Evolutionary conservation across 1,284 basidiomycete genomes (phyloP), one percentile per base, ranked within the genome.

Genomic region (Ustilago curta): DNA sequence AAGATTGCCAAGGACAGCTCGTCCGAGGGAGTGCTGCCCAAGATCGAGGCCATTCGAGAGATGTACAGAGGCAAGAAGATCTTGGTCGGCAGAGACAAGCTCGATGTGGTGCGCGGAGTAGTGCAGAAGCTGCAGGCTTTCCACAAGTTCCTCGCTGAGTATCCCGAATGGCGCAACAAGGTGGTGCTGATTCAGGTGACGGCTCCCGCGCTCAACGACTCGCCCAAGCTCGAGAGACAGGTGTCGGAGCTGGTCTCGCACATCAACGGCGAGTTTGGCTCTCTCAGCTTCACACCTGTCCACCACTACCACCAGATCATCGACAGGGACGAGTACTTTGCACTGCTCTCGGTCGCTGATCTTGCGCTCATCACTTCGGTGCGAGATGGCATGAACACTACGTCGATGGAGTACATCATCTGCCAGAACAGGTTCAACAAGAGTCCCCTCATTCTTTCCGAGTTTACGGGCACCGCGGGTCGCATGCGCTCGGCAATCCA

Each of bases 311-410:
- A 99, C 86, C 96, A 99, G 87, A 91, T 94, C 5, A 91, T 99
- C 80, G 96, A 97, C 85, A 75, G 86, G 85, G 94, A 98, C 86
- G 96, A 99, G 86, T 99, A 97, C 87, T 98, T 97, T 86, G 96
- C 94, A 1, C 89, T 99, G n/a, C 88, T 99, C 21, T 92, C 91
- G 29, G 95, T 95, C 0, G 96, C 96, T 12, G 96, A 98, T 85
- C 89, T 99, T 23, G 95, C 93, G 8, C 91, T 99, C 27, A 97
- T 98, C 86, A 99, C 96, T 0, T 94, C 94, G 0, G 89, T 98
- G 8, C 91, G 96, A 31, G 96, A 99, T 83, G 96, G 96, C 9
- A 98, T 99, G 96, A 98, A 99, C 88, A 98, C 97, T 9, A 98
- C 95, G 43, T 84, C 83, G 64, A 98, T 98, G 95, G 96, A 98